Evolutionary conservation across 805 yeast species (phyloP).

Genomic region (Zygosaccharomyces pseudorouxii): DNA sequence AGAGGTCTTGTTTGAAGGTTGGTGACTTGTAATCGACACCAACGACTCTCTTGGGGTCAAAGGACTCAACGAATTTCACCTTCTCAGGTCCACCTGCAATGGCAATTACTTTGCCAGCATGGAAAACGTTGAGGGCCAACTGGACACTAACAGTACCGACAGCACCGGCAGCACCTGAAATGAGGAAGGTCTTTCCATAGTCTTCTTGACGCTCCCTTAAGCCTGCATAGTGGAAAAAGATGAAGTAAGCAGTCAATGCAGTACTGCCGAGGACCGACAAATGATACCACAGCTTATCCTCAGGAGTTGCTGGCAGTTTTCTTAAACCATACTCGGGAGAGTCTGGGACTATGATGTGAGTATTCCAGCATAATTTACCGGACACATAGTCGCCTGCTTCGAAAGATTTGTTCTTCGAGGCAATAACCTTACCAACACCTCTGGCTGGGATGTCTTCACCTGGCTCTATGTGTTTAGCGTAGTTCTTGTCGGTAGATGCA

Average conservation of each 20-base stretch:
- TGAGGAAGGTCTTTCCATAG: conserved; percentile 43
- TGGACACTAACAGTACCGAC: conserved; percentile 60
- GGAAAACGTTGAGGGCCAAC: conserved; percentile 48
- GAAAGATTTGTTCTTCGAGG: conserved; percentile 41
- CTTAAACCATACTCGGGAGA: conserved; percentile 15
- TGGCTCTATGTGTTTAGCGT: conserved; percentile 36
- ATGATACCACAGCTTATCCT: conserved; percentile 41
- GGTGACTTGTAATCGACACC: conserved; percentile 50
- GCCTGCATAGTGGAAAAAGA: conserved; percentile 47
- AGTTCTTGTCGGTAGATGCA: conserved; percentile 30
- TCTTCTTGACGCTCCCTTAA: conserved; percentile 38
- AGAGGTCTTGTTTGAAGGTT: conserved; percentile 35
- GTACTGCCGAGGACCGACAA: conserved; percentile 52
- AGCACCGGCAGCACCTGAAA: conserved; percentile 72
- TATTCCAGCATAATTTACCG: conserved; percentile 45
- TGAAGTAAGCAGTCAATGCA: conserved; percentile 58
- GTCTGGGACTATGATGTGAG: conserved; percentile 38
- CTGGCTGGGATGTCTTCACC: conserved; percentile 44
- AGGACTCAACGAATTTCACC: conserved; percentile 46
- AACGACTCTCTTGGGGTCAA: conserved; percentile 47
- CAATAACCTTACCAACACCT: conserved; percentile 49
- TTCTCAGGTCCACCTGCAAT: conserved; percentile 59
- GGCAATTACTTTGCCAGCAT: conserved; percentile 54
- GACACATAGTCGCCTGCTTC: conserved; percentile 43
- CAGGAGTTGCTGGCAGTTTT: conserved; percentile 20